phyloP scores from a whole-genome alignment of 768 basidiomycete genomes.

The Cystobasidium ongulense region DNA sequence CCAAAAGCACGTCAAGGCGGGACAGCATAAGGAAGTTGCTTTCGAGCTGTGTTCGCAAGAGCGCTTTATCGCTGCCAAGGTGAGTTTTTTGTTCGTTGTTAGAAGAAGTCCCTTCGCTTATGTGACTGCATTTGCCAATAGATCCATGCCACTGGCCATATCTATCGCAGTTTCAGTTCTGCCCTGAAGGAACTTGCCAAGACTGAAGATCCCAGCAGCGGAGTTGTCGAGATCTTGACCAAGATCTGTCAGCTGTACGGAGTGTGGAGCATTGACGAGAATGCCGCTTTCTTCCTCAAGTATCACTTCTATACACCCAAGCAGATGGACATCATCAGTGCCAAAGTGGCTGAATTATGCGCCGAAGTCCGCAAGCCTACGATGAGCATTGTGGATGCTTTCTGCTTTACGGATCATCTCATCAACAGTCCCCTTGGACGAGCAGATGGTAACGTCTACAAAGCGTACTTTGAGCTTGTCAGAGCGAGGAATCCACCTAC shows the following conservation, averaged over 20 bases:
- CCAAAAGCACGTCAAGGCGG: constrained; percentile 43
- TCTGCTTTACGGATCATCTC: constrained; percentile 42
- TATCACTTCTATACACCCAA: constrained; percentile 41
- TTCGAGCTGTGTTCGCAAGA: constrained; percentile 48
- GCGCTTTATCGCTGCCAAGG: constrained; percentile 48
- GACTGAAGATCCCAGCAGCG: constrained; percentile 41
- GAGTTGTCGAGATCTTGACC: constrained; percentile 42
- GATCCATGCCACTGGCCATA: constrained; percentile 46
- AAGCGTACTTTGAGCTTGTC: constrained; percentile 48
- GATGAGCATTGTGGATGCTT: constrained; percentile 42
- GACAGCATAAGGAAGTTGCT: constrained; percentile 47
- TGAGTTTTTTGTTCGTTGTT: constrained; percentile 27
- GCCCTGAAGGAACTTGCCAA: constrained; percentile 45
- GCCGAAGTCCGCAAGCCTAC: constrained; percentile 40
- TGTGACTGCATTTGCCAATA: no score
- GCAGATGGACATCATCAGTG: constrained; percentile 41
- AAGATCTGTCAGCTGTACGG: constrained; percentile 47
- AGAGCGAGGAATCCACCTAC: constrained; percentile 47
- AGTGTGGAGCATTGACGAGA: constrained; percentile 48
- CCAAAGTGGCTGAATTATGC: constrained; percentile 40
- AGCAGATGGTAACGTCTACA: constrained; percentile 49
- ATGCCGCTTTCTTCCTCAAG: constrained; percentile 48
- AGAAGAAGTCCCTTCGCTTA: no score
- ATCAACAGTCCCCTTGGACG: constrained; percentile 50
- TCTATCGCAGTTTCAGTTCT: constrained; percentile 46